Evolutionary conservation across 2,329 filamentous ascomycete genomes (phyloP), one percentile per base, ranked within the genome.

Genomic region (Colletotrichum filicis): DNA sequence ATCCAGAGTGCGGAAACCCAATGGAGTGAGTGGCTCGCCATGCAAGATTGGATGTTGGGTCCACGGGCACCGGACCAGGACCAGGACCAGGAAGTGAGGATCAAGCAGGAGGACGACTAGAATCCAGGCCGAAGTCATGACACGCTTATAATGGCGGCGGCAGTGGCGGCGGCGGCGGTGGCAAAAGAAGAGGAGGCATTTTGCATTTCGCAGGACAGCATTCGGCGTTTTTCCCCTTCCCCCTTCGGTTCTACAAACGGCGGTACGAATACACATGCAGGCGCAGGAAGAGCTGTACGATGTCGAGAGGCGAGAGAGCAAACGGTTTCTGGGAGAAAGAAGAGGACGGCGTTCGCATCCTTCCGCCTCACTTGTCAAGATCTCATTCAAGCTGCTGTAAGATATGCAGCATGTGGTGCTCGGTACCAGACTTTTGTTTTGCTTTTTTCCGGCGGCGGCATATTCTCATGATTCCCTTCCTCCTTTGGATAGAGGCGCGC

Each of bases 31-130:
- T 98, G 96, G 96, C 85, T 98, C 37, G 94, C 94, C 14, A 97
- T 98, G 94, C 95, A 98, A 82, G 96, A 98, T 82, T 98, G 96
- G 96, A 97, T 98, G 95, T 86, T 98, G n/a, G 95, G 95, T 2
- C 93, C 94, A 1, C 86, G 94, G 74, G 92, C 92, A 37, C 93
- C 93, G 22, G 71, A 74, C 19, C 57, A 63, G 28, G 66, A 74
- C 9, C 57, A 63, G 57, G 66, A 74, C 9, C 57, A 63, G 57
- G 66, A 53, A 62, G 52, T 62, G 28, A 74, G 58, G 57, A 74
- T 75, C 46, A 74, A 75, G 52, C 66, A 53, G 52, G 71, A 73
- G 24, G 53, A 69, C 22, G 56, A 73, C 37, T 71, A 71, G 49
- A 52, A 16, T 22, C 7, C 19, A 16, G n/a, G 28, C 26, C 49